Evolutionary conservation across 192 early-diverging fungal species (phyloP), one percentile per base, ranked within the genome.

Genomic region (Coemansia sp.): DNA sequence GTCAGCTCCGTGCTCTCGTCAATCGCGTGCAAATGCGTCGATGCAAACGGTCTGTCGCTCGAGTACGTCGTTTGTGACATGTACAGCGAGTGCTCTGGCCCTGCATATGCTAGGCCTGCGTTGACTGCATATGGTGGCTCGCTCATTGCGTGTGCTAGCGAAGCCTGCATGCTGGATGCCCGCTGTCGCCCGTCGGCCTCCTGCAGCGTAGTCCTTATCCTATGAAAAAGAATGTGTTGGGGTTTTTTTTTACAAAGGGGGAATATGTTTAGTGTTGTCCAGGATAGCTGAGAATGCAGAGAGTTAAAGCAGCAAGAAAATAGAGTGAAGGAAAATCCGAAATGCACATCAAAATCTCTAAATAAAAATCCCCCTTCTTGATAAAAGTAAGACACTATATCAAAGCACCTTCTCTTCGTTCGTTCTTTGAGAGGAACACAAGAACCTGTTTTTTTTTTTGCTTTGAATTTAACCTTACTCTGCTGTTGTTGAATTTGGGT

Each of bases 401-500:
- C 35, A 40, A 44, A 40, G 9, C 9, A 44, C 43, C 18, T 14
- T 18, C 18, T 8, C 30, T 31, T n/a, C n/a, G n/a, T n/a, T n/a
- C n/a, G n/a, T n/a, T 9, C 16, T 1, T 40, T 40, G 35, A 40
- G 12, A 16, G 3, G n/a, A 32, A 40, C 35, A 40, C 35, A 10
- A 35, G 33, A 8, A 40, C 12, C 35, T 16, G 35, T 2, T 16
- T 16, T 5, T 35, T 16, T 5, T 40, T 4, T 0, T n/a, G 35
- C n/a, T 44, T 12, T 44, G 18, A 44, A 16, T 44, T 44, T 44
- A 28, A 28, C 9, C 50, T 12, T 69, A 69, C 67, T 79, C 76
- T 68, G 70, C 46, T 2, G 48, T 42, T 0, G 76, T 72, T 8
- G 66, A 62, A 33, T 58, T 64, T 35, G 62, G 69, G 56, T 64